Evolutionary conservation across 2,329 filamentous ascomycete genomes (phyloP).

Genomic region (Cercospora sp.): DNA sequence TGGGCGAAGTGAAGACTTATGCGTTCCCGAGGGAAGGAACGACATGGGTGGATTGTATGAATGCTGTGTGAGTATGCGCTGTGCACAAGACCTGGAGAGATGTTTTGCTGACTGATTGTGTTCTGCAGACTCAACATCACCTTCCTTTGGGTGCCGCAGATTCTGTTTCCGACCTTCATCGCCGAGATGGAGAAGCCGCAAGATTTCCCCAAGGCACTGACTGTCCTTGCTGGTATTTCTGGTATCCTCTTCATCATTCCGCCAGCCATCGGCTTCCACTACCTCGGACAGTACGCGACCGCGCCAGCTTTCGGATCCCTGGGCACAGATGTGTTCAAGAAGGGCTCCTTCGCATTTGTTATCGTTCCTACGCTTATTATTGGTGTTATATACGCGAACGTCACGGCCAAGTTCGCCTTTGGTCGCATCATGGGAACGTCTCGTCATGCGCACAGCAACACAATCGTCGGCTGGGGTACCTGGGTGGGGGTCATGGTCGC

Average conservation of each 20-base stretch:
- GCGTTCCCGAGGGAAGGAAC: slow-evolving; percentile 51
- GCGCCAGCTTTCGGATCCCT: slow-evolving; percentile 53
- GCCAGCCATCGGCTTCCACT: slow-evolving; percentile 51
- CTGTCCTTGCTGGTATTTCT: slow-evolving; percentile 49
- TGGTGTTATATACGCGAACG: slow-evolving; percentile 53
- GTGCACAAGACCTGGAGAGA: background rate
- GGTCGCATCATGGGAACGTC: slow-evolving; percentile 48
- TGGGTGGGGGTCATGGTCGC: slow-evolving; percentile 46
- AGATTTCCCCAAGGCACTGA: slow-evolving; percentile 54
- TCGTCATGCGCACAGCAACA: slow-evolving; percentile 50
- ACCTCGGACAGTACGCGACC: slow-evolving; percentile 52
- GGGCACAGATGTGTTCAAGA: slow-evolving; percentile 48
- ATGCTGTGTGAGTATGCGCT: slow-evolving; percentile 42
- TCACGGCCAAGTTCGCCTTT: slow-evolving; percentile 52
- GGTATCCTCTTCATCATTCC: slow-evolving; percentile 53
- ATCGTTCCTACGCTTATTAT: slow-evolving; percentile 54
- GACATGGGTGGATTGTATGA: slow-evolving; percentile 51
- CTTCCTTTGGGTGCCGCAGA: slow-evolving; percentile 54
- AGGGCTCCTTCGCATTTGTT: slow-evolving; percentile 53
- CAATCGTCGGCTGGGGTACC: slow-evolving; percentile 49
- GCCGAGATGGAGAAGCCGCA: slow-evolving; percentile 53
- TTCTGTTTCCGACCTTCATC: slow-evolving; percentile 55
- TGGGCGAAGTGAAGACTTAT: slow-evolving; percentile 49
- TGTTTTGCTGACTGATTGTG: background rate
- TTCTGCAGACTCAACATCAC: slow-evolving; percentile 41